Evolutionary conservation across 495 filamentous ascomycete species (phyloP).

Genomic region (Neurospora pannonica): DNA sequence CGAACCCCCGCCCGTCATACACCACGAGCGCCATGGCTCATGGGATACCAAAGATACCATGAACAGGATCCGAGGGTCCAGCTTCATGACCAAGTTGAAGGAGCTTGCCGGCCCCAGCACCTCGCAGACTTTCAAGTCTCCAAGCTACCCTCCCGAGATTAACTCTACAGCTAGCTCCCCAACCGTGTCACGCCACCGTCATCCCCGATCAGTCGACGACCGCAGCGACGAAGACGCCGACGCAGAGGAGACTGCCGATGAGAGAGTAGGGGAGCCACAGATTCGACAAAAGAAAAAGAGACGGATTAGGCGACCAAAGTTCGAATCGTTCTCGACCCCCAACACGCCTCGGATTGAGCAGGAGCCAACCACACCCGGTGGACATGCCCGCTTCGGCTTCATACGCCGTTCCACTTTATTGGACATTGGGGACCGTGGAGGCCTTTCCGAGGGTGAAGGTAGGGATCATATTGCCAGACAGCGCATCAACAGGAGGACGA

Average conservation of each 20-base stretch:
- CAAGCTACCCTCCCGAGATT: constrained; percentile 16
- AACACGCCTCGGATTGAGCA: constrained; percentile 22
- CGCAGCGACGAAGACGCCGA: constrained; percentile 65
- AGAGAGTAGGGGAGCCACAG: constrained; percentile 22
- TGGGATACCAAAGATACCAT: constrained; percentile 47
- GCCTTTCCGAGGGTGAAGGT: constrained; percentile 83
- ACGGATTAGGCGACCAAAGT: constrained; percentile 40
- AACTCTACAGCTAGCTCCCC: constrained; percentile 35
- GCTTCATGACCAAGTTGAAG: constrained; percentile 61
- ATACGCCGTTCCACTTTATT: constrained; percentile 61
- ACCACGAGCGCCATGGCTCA: constrained; percentile 47
- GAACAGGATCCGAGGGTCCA: constrained; percentile 46
- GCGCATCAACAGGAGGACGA: constrained; percentile 47
- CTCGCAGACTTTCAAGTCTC: constrained; percentile 36
- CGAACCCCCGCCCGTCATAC: constrained; percentile 26
- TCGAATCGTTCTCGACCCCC: constrained; percentile 36
- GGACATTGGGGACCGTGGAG: constrained; percentile 59
- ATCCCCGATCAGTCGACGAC: constrained; percentile 46
- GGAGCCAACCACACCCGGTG: constrained; percentile 21
- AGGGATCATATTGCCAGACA: constrained; percentile 55
- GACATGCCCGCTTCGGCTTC: constrained; percentile 34
- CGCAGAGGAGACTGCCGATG: constrained; percentile 61
- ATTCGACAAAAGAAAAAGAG: constrained; percentile 42
- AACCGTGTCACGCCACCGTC: constrained; percentile 34
- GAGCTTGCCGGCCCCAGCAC: constrained; percentile 42